Evolutionary conservation across 352 stramenopile species (phyloP), one percentile per base, ranked within the genome.

Genomic region (Globisporangium canariense): DNA sequence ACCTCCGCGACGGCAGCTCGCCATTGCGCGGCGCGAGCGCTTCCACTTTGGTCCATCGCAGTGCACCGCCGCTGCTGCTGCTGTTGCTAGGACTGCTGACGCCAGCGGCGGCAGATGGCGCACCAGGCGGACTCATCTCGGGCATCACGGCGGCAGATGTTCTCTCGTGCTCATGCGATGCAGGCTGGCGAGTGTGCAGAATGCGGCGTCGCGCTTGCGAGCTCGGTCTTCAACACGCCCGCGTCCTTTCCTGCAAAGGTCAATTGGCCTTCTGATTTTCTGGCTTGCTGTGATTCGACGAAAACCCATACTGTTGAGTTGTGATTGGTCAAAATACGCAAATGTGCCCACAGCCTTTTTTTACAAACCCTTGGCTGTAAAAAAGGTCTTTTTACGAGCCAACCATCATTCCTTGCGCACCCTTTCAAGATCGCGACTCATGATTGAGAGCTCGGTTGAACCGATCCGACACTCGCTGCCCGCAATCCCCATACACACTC

Each of bases 1-100:
- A 98, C 41, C 96, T 85, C 20, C 94, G 92, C 2, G 80, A 83
- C 8, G 96, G 96, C 18, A 78, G 53, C 63, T 98, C 91, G 53
- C 90, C 92, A 52, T 88, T 89, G 66, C 94, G 78, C 28, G 74
- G 68, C 3, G 77, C 66, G 9, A 77, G 41, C 9, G 76, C 64
- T 28, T 90, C 81, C 25, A 90, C 64, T 62, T 74, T 82, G 53
- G 70, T 79, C 83, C 83, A 91, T 45, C 75, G 78, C 49, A 91
- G 67, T 9, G 64, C 63, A 18, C 75, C 70, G 20, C 63, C 30
- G 5, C 40, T 53, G 16, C 40, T 45, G 3, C 47, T 54, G 46
- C 1, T 59, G 60, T 25, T 45, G 58, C 20, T 41, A 41, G 56
- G 34, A 36, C 22, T 25, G 54, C 2, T 62, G 36, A 4, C 9